Evolutionary conservation across 2,329 filamentous ascomycete genomes (phyloP).

Genomic region (Cryphonectria carpinicola): DNA sequence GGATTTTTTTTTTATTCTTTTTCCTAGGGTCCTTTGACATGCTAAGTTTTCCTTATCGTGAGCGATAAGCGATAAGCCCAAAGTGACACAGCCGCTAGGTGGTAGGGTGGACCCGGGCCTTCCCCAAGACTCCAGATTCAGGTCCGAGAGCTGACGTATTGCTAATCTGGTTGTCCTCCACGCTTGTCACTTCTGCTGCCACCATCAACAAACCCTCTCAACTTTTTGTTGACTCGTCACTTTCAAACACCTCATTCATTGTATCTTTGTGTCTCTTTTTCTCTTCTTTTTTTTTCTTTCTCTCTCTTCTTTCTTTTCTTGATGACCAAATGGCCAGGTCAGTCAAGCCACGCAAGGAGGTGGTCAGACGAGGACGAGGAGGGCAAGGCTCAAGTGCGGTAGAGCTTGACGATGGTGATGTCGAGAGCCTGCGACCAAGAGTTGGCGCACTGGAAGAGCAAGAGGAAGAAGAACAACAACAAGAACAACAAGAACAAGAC

Average conservation of each 20-base stretch:
- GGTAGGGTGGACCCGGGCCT: not conserved
- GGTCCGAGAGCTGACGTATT: slow-evolving; percentile 11
- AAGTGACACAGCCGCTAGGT: not conserved
- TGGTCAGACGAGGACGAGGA: not conserved
- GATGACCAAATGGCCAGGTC: not conserved
- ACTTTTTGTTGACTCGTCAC: too few species aligned
- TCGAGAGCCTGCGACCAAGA: slow-evolving; percentile 1
- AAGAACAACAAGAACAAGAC: not conserved
- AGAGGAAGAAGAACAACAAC: not conserved
- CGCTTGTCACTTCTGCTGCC: slow-evolving; percentile 5
- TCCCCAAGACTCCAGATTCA: not conserved
- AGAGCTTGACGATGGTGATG: not conserved
- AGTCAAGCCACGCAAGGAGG: not conserved
- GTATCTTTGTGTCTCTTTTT: too few species aligned
- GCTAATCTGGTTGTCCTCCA: slow-evolving; percentile 3
- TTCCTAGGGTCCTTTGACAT: not conserved
- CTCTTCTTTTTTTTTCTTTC: too few species aligned
- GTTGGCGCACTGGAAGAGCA: not conserved
- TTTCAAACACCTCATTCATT: too few species aligned
- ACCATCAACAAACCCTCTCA: not conserved
- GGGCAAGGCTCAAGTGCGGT: not conserved
- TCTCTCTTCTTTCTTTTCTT: not conserved
- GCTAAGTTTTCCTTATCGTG: not conserved
- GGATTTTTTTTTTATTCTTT: not conserved
- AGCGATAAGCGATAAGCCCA: not conserved